Conservation (phyloP, 495 filamentous ascomycete genomes). For the Hypoxylon cercidicola region DNA sequence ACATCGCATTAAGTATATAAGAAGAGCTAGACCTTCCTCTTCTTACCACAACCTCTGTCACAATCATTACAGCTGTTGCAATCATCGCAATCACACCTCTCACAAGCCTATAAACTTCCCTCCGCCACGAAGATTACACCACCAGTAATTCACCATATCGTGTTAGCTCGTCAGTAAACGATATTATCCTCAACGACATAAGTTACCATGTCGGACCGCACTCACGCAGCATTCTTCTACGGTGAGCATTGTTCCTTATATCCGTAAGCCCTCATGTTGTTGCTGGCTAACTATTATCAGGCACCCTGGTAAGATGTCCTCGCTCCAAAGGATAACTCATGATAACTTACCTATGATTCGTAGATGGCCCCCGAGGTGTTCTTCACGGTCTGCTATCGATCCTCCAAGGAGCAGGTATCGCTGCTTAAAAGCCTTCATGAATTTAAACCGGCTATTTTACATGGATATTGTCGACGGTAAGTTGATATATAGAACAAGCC, state of each 20-base stretch:
- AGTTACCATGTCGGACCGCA: slow-evolving; percentile 33
- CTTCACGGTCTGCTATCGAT: slow-evolving; percentile 80
- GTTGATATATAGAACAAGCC: slow-evolving; percentile 48
- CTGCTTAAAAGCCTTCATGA: slow-evolving; percentile 63
- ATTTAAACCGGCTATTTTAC: slow-evolving; percentile 80
- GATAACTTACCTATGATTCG: slow-evolving; percentile 50
- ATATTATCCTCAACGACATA: neutral
- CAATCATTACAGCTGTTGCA: too few species aligned
- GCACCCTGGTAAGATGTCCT: slow-evolving; percentile 46
- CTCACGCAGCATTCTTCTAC: slow-evolving; percentile 72
- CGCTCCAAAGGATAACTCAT: neutral
- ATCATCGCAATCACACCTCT: too few species aligned
- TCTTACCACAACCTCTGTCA: too few species aligned
- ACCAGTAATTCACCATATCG: too few species aligned
- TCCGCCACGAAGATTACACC: too few species aligned
- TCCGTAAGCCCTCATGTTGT: neutral
- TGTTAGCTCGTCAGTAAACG: too few species aligned
- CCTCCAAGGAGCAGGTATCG: slow-evolving; percentile 50
- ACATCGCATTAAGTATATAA: too few species aligned
- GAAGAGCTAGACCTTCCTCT: too few species aligned
- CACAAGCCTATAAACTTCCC: too few species aligned
- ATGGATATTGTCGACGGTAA: slow-evolving; percentile 74
- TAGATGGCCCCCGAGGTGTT: slow-evolving; percentile 86
- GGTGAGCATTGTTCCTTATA: slow-evolving; percentile 51
- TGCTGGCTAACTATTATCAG: slow-evolving; percentile 41